Conservation (phyloP, 345 rosid species). For the Brassica incana region DNA sequence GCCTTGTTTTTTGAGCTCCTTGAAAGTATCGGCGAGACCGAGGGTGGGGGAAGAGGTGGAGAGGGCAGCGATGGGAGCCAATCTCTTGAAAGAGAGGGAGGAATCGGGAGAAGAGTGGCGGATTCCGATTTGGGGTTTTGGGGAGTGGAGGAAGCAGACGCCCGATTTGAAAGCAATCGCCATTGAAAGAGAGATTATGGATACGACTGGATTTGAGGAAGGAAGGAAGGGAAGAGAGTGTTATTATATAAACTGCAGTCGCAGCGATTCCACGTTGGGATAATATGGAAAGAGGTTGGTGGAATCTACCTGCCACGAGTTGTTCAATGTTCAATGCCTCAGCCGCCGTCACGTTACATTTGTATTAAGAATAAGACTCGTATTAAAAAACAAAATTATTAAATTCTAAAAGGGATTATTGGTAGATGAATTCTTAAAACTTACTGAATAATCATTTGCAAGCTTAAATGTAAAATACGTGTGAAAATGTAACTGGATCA, state of each 20-base stretch:
- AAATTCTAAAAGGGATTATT: not conserved
- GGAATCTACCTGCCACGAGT: slow-evolving; percentile 34
- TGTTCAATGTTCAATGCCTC: not conserved
- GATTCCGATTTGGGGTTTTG: slow-evolving; percentile 40
- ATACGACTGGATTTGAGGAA: not conserved
- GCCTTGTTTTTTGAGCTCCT: slow-evolving; percentile 62
- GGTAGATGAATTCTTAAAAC: not conserved
- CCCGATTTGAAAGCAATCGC: slow-evolving; percentile 39
- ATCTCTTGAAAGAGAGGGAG: slow-evolving; percentile 48
- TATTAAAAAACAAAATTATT: too few species aligned
- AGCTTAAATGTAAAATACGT: not conserved
- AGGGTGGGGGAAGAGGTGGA: slow-evolving; percentile 46
- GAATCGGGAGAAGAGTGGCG: slow-evolving; percentile 26
- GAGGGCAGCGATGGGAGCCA: slow-evolving; percentile 51
- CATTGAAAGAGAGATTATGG: not conserved
- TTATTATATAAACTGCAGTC: not conserved
- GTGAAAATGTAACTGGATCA: not conserved
- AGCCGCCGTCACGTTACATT: not conserved
- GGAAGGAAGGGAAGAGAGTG: not conserved
- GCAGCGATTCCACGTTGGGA: slow-evolving; percentile 26
- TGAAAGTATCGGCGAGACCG: slow-evolving; percentile 69
- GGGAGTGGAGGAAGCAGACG: slow-evolving; percentile 30
- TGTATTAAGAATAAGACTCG: not conserved
- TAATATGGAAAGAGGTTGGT: slow-evolving; percentile 26
- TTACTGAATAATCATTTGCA: not conserved